Evolutionary conservation across 495 filamentous ascomycete species (phyloP).

Genomic region (Amniculicola lignicola): DNA sequence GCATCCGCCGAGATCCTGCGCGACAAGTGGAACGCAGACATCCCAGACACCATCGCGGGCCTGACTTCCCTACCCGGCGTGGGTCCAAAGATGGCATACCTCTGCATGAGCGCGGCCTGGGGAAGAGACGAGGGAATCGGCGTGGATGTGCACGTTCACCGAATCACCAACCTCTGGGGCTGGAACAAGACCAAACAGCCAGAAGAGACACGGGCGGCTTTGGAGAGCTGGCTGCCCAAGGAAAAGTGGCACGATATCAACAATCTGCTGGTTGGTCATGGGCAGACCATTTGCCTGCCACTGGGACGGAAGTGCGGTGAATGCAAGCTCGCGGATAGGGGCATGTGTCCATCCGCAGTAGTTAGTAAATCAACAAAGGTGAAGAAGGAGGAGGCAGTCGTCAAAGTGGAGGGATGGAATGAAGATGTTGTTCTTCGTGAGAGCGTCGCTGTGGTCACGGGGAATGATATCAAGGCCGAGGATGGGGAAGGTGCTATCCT

Average conservation of each 20-base stretch:
- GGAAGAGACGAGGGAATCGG: slow-evolving; percentile 61
- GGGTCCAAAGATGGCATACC: slow-evolving; percentile 95
- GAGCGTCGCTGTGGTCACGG: slow-evolving; percentile 6
- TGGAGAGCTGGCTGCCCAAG: slow-evolving; percentile 80
- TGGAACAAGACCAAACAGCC: slow-evolving; percentile 84
- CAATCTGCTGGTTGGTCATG: slow-evolving; percentile 83
- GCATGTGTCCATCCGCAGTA: slow-evolving; percentile 72
- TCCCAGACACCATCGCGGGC: slow-evolving; percentile 75
- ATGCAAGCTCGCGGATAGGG: slow-evolving; percentile 69
- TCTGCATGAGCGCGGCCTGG: slow-evolving; percentile 76
- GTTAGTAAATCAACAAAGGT: slow-evolving; percentile 45
- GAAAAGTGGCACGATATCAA: slow-evolving; percentile 96
- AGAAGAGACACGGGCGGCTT: slow-evolving; percentile 73
- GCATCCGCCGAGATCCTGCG: slow-evolving; percentile 67
- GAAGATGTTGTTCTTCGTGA: slow-evolving; percentile 49
- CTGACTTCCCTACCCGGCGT: slow-evolving; percentile 83
- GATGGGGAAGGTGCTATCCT: slow-evolving; percentile 27
- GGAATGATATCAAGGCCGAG: slow-evolving; percentile 27
- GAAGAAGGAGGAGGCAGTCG: slow-evolving; percentile 44
- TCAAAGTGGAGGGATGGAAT: slow-evolving; percentile 13
- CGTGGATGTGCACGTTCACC: slow-evolving; percentile 70
- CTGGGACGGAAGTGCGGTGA: slow-evolving; percentile 77
- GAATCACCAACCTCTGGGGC: slow-evolving; percentile 94
- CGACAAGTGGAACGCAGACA: slow-evolving; percentile 69
- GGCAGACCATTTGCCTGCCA: slow-evolving; percentile 82